Evolutionary conservation across 2,329 filamentous ascomycete genomes (phyloP).

Genomic region (Penicillium thymicola): DNA sequence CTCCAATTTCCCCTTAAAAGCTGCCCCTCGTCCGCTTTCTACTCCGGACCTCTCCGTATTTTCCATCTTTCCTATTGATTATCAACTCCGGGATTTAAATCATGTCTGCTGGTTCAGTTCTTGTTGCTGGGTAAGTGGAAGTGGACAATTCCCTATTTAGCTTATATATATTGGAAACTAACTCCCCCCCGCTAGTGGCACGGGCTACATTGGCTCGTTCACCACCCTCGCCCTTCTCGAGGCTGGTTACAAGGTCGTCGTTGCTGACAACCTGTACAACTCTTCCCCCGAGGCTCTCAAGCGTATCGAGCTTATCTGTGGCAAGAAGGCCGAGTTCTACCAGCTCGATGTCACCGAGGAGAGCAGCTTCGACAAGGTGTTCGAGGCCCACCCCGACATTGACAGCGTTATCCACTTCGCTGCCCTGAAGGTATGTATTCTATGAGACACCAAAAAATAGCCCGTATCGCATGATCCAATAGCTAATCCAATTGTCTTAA

Average conservation of each 20-base stretch:
- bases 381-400: conserved; percentile 83
- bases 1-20: conserved; percentile 15
- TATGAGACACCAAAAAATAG: neutral
- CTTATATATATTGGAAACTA: conserved; percentile 16
- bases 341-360: conserved; percentile 86
- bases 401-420: conserved; percentile 99
- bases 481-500: neutral
- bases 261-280: conserved; percentile 96
- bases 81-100: conserved; percentile 16
- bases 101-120: conserved; percentile 82
- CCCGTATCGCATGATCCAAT: neutral
- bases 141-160: conserved; percentile 8
- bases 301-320: conserved; percentile 89
- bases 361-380: conserved; percentile 77
- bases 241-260: conserved; percentile 93
- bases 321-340: conserved; percentile 82
- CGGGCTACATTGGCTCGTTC: conserved; percentile 98
- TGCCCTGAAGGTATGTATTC: conserved; percentile 72
- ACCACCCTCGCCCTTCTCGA: conserved; percentile 88
- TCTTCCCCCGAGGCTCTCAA: conserved; percentile 87
- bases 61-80: conserved; percentile 2
- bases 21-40: conserved; percentile 12
- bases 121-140: conserved; percentile 78
- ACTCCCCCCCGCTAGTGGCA: conserved; percentile 59
- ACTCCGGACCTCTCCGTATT: neutral